A percentile compares a stretch with the other conserved stretches of the same genome.
Conservation (phyloP, 495 filamentous ascomycete genomes). For the Talaromyces thailandensis region DNA sequence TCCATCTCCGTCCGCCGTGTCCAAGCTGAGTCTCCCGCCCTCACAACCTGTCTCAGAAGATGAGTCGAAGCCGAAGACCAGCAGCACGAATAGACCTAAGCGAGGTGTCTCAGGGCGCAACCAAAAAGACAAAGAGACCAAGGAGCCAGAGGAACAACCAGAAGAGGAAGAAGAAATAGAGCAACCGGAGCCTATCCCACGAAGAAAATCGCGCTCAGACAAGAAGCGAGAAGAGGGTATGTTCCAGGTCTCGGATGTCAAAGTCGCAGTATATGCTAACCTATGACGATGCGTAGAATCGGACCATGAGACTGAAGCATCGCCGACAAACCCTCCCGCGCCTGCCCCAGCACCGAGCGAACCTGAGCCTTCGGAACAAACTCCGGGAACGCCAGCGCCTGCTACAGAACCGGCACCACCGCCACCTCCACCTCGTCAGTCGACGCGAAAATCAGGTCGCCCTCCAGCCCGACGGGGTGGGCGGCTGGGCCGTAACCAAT, state of each 20-base stretch:
- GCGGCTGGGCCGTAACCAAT: conserved; percentile 77
- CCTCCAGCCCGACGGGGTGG: conserved; percentile 54
- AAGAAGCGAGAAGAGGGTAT: conserved; percentile 69
- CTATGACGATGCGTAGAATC: conserved; percentile 20
- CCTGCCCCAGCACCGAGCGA: conserved; percentile 15
- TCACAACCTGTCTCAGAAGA: conserved; percentile 63
- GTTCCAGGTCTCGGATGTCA: conserved; percentile 10
- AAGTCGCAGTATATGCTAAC: not conserved
- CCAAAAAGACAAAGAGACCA: conserved; percentile 63
- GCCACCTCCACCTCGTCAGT: conserved; percentile 23
- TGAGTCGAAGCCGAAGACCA: conserved; percentile 39
- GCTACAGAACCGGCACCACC: conserved; percentile 24
- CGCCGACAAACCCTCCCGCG: conserved; percentile 29
- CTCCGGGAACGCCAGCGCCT: conserved; percentile 46
- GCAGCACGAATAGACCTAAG: conserved; percentile 51
- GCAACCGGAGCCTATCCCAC: conserved; percentile 58
- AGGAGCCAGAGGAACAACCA: conserved; percentile 43
- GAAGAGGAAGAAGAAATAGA: conserved; percentile 55
- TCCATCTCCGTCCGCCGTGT: conserved; percentile 51
- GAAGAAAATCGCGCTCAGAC: conserved; percentile 66
- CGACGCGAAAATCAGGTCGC: conserved; percentile 59
- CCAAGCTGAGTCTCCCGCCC: conserved; percentile 35
- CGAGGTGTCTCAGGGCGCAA: conserved; percentile 54
- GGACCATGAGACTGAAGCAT: conserved; percentile 25
- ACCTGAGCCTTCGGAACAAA: conserved; percentile 36